Evolutionary conservation across 306 rosid species (phyloP).

Genomic region (Prunus kanzakura): DNA sequence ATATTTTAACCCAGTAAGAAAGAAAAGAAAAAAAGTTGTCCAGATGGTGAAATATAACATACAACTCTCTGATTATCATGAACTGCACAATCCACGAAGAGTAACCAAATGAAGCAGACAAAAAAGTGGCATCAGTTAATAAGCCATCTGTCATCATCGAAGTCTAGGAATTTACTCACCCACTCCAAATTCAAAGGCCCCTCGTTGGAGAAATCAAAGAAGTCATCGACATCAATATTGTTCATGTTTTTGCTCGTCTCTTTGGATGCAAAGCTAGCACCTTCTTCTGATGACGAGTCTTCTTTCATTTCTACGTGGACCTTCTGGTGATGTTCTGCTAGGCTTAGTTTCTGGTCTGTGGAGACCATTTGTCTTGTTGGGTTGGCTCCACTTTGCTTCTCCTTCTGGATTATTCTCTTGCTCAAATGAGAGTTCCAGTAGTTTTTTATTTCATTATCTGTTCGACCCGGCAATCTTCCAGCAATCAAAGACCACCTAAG

Average conservation of each 20-base stretch:
- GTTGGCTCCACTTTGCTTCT: slow-evolving; percentile 25
- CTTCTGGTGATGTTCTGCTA: background rate
- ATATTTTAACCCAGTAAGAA: background rate
- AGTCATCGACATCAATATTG: slow-evolving; percentile 41
- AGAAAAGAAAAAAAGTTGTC: background rate
- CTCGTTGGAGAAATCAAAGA: slow-evolving; percentile 58
- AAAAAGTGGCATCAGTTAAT: background rate
- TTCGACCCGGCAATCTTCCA: slow-evolving; percentile 64
- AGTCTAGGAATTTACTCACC: slow-evolving; percentile 44
- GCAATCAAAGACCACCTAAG: slow-evolving; percentile 72
- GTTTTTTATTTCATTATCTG: slow-evolving; percentile 72
- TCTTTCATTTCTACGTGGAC: slow-evolving; percentile 20
- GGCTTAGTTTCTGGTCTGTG: background rate
- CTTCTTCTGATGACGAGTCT: slow-evolving; percentile 15
- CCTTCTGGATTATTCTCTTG: slow-evolving; percentile 44
- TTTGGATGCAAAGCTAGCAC: slow-evolving; percentile 14
- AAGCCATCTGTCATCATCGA: background rate
- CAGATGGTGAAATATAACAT: background rate
- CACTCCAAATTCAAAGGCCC: slow-evolving; percentile 52
- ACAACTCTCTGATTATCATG: slow-evolving; percentile 1
- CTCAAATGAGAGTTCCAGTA: slow-evolving; percentile 76
- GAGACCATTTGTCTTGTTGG: slow-evolving; percentile 10
- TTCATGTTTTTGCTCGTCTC: slow-evolving; percentile 15
- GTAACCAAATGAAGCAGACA: too few species aligned
- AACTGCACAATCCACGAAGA: slow-evolving; percentile 2